These are phyloP conservation scores for Aristolochia fimbriata DNA, from an alignment of 164 flowering plant genomes.

Conservation along the genomic window DNA sequence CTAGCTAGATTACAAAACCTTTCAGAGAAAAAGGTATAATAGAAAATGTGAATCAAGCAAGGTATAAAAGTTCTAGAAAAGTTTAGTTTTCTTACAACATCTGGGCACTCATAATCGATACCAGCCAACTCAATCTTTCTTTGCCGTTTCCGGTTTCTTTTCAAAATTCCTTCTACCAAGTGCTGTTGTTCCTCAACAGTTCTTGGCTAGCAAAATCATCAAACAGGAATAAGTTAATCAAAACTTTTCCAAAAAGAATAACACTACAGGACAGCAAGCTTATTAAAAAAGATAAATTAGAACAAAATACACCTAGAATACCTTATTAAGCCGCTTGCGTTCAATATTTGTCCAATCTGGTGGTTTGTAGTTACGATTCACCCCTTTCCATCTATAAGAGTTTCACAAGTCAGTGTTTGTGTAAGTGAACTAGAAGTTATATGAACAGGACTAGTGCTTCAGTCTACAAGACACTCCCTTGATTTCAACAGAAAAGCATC, in stretches of 20 bases:
- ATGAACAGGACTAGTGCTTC: too few species aligned
- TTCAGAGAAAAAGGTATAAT: not conserved
- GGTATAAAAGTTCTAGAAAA: not conserved
- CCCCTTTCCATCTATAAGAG: conserved; percentile 63
- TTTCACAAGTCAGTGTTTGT: not conserved
- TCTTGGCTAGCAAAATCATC: conserved; percentile 12
- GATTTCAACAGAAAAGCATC: too few species aligned
- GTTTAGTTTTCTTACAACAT: conserved; percentile 48
- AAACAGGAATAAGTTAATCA: too few species aligned
- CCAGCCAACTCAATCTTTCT: conserved; percentile 80
- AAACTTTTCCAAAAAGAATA: conserved; percentile 29
- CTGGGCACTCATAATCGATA: conserved; percentile 80
- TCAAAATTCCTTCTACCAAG: conserved; percentile 46
- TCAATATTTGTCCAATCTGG: conserved; percentile 48
- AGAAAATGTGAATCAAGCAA: not conserved
- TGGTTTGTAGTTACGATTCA: conserved; percentile 38
- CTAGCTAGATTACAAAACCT: not conserved
- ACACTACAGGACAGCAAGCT: not conserved
- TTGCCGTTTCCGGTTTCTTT: conserved; percentile 47
- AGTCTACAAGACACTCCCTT: too few species aligned
- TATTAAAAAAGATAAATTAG: too few species aligned
- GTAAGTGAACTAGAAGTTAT: too few species aligned
- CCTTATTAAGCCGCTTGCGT: conserved; percentile 68
- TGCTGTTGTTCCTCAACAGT: conserved; percentile 65
- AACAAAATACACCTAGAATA: conserved; percentile 3